phyloP scores from a whole-genome alignment of 2,329 filamentous ascomycete genomes.

The Exophiala viscosa region DNA sequence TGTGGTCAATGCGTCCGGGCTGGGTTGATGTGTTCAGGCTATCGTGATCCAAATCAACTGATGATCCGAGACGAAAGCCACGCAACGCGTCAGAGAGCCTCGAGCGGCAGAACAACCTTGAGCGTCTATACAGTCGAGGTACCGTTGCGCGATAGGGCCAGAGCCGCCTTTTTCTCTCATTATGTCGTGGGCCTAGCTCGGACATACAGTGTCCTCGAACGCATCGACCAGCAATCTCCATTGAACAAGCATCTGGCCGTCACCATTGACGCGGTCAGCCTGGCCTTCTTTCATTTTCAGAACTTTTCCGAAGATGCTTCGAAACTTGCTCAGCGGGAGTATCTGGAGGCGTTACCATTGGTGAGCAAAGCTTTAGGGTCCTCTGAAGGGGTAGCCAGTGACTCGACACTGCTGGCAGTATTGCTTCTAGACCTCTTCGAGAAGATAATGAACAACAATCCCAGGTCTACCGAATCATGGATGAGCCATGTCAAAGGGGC shows the following conservation, averaged over 20 bases:
- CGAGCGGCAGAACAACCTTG: background rate
- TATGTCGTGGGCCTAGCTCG: constrained; percentile 24
- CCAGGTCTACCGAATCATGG: constrained; percentile 31
- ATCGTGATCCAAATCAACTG: constrained; percentile 31
- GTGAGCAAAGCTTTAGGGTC: constrained; percentile 34
- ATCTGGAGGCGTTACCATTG: constrained; percentile 32
- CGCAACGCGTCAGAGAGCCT: constrained; percentile 9
- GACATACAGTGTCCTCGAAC: constrained; percentile 24
- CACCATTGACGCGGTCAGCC: constrained; percentile 30
- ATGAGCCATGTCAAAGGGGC: constrained; percentile 39
- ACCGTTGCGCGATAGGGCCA: constrained; percentile 25
- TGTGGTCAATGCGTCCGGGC: constrained; percentile 35
- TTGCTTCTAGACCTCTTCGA: constrained; percentile 38
- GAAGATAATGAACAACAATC: constrained; percentile 21
- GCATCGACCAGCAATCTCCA: constrained; percentile 10
- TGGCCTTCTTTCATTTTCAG: constrained; percentile 28
- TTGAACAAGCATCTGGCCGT: constrained; percentile 25
- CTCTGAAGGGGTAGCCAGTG: constrained; percentile 29
- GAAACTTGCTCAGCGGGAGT: constrained; percentile 16
- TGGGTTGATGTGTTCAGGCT: constrained; percentile 32
- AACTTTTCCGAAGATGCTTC: constrained; percentile 12
- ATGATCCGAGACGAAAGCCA: constrained; percentile 32
- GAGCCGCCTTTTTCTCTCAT: constrained; percentile 22
- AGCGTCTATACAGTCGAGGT: background rate
- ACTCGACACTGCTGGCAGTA: constrained; percentile 36